These are phyloP conservation scores for Aspergillus quadrilineatus DNA, from an alignment of 2,329 filamentous ascomycete species.

Conservation along the genomic window DNA sequence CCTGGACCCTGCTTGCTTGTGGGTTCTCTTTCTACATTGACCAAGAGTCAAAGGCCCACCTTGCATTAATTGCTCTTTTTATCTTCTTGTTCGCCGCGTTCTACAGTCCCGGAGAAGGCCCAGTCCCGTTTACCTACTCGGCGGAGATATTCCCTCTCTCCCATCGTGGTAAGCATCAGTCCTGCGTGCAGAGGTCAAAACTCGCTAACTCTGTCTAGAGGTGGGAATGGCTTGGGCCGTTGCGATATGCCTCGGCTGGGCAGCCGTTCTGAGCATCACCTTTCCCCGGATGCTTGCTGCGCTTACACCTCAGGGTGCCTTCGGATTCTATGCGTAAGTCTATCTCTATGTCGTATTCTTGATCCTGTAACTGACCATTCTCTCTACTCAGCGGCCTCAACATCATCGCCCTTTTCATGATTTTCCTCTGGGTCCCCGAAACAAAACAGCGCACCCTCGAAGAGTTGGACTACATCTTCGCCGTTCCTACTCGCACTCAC, in stretches of 20 bases:
- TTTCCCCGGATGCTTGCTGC: conserved; percentile 50
- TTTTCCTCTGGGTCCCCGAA: conserved; percentile 61
- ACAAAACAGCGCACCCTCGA: conserved; percentile 56
- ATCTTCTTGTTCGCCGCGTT: conserved; percentile 65
- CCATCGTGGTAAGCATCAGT: conserved; percentile 45
- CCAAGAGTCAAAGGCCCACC: conserved; percentile 42
- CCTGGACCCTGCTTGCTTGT: conserved; percentile 64
- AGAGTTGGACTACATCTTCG: conserved; percentile 60
- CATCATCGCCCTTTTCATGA: conserved; percentile 60
- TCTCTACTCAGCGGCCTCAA: conserved; percentile 51
- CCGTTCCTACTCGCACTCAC: conserved; percentile 59
- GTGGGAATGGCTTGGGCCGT: conserved; percentile 50
- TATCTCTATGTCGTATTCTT: neutral
- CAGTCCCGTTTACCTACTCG: conserved; percentile 54
- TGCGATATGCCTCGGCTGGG: conserved; percentile 50
- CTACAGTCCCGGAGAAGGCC: conserved; percentile 64
- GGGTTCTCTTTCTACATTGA: conserved; percentile 59
- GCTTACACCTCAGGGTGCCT: conserved; percentile 55
- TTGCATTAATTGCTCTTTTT: conserved; percentile 59
- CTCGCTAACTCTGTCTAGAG: conserved; percentile 33
- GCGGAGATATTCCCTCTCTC: conserved; percentile 57
- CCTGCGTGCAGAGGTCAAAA: neutral
- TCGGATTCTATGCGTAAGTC: conserved; percentile 58
- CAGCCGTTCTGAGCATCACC: conserved; percentile 51
- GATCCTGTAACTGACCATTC: conserved; percentile 2